These are phyloP conservation scores for Glutinoglossum americanum DNA, from an alignment of 495 filamentous ascomycete genomes.

Conservation along the genomic window DNA sequence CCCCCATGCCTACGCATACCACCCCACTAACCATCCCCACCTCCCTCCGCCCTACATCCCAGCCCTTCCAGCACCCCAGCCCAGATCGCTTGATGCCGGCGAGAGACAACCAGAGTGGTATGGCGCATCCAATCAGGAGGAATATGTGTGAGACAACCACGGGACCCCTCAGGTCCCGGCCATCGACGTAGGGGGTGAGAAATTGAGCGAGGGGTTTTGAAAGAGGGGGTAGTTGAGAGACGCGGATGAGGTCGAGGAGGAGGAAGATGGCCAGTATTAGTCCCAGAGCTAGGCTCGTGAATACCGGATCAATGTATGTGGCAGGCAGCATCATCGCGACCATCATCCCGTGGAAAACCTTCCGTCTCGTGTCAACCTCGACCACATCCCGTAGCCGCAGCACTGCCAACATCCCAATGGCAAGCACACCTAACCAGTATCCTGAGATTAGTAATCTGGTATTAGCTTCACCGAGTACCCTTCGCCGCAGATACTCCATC, in stretches of 20 bases:
- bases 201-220: constrained; percentile 65
- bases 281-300: constrained; percentile 51
- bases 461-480: constrained; percentile 49
- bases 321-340: constrained; percentile 83
- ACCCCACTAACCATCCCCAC: constrained; percentile 78
- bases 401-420: constrained; percentile 48
- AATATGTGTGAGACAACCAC: constrained; percentile 95
- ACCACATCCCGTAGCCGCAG: constrained; percentile 44
- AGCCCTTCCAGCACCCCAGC: constrained; percentile 32
- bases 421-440: constrained; percentile 50
- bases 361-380: constrained; percentile 90
- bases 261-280: constrained; percentile 65
- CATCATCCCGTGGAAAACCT: constrained; percentile 98
- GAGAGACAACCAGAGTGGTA: constrained; percentile 80
- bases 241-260: constrained; percentile 70
- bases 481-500: constrained; percentile 33
- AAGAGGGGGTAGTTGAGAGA: constrained; percentile 74
- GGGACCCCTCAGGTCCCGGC: constrained; percentile 74
- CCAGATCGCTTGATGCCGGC: constrained; percentile 36
- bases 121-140: constrained; percentile 83
- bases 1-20: constrained; percentile 84
- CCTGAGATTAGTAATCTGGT: constrained; percentile 53
- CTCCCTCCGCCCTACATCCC: constrained; percentile 49
- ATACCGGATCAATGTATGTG: constrained; percentile 66
- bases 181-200: constrained; percentile 84